Conservation (phyloP, 306 rosid species). For the Luffa aegyptiaca region DNA sequence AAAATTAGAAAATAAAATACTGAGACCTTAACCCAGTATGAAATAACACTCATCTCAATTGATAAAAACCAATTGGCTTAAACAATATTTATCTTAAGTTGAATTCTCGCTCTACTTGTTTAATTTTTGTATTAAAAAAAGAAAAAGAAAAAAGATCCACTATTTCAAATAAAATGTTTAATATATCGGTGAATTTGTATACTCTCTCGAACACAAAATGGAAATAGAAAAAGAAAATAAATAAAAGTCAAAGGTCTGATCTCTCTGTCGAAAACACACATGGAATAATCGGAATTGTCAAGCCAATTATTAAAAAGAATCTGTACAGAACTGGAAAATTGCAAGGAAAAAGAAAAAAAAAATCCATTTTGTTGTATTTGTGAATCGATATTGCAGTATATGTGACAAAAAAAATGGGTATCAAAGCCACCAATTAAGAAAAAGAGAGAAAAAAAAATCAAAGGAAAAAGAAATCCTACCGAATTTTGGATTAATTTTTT, state of each 20-base stretch:
- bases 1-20: too few species aligned
- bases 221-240: neutral
- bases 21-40: neutral
- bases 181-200: neutral
- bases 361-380: neutral
- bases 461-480: neutral
- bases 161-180: neutral
- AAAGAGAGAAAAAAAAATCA: neutral
- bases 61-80: neutral
- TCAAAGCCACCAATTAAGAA: neutral
- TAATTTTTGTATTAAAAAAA: neutral
- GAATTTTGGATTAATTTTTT: too few species aligned
- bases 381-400: neutral
- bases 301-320: neutral
- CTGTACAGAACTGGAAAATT: neutral
- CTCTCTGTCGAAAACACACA: neutral
- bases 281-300: too few species aligned
- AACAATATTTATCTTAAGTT: neutral
- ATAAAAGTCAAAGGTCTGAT: neutral
- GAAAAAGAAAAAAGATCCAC: too few species aligned
- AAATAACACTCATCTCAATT: neutral
- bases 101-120: neutral
- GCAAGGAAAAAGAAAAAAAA: neutral
- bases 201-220: neutral
- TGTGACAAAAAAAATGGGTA: neutral